phyloP scores from a whole-genome alignment of 371 early-diverging fungal genomes.

The Neoconidiobolus thromboides region DNA sequence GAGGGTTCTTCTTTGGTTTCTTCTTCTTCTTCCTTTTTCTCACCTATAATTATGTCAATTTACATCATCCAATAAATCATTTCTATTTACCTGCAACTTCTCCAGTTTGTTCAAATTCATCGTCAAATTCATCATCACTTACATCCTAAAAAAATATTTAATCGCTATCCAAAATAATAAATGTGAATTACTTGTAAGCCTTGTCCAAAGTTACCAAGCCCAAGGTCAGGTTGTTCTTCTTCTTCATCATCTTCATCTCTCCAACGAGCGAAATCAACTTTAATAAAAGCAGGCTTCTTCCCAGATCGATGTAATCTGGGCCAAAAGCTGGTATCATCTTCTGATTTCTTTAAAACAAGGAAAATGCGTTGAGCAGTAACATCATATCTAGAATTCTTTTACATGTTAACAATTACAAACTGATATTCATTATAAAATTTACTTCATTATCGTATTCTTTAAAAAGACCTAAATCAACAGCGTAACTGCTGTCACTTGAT shows the following conservation, averaged over 20 bases:
- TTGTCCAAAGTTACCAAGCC: too few species aligned
- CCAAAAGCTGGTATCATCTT: constrained; percentile 53
- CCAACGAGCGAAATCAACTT: constrained; percentile 84
- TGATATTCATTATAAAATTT: constrained; percentile 7
- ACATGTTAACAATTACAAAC: background rate
- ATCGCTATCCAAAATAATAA: too few species aligned
- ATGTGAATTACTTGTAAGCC: too few species aligned
- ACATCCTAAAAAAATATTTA: too few species aligned
- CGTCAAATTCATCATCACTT: too few species aligned
- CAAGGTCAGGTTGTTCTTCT: constrained; percentile 21
- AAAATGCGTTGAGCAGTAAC: constrained; percentile 41
- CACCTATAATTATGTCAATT: too few species aligned
- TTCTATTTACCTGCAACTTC: too few species aligned
- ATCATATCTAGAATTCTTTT: constrained; percentile 42
- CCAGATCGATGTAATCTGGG: constrained; percentile 55
- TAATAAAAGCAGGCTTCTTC: constrained; percentile 52
- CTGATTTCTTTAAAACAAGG: constrained; percentile 46
- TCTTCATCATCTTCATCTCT: constrained; percentile 88
- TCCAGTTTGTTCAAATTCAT: too few species aligned
- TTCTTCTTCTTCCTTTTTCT: too few species aligned
- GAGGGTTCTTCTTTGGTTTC: too few species aligned
- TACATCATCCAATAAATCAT: too few species aligned
- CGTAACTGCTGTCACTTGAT: constrained; percentile 47
- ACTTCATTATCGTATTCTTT: constrained; percentile 51
- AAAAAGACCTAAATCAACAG: constrained; percentile 54